Evolutionary conservation across 2,329 filamentous ascomycete species (phyloP), one percentile per base, ranked within the genome.

Genomic region (Colletotrichum sp.): DNA sequence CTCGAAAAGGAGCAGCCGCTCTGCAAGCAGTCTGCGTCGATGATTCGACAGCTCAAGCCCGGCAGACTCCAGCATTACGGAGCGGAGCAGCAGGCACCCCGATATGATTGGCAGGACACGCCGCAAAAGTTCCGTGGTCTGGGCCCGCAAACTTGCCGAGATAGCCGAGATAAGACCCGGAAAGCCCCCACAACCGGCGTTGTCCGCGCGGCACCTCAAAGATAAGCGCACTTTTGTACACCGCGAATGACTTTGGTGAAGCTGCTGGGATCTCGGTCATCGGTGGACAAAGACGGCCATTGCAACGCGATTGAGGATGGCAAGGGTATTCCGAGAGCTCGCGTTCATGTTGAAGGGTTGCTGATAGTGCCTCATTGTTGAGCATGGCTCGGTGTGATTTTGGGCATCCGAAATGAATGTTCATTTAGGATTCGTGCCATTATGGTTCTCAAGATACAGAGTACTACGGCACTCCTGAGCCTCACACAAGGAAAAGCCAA

Each of bases 401-500:
- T 13, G 19, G 3, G 1, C 7, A 13, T 22, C 11, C 2, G n/a
- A 22, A 3, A 9, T n/a, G 2, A 4, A 4, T 48, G n/a, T 48
- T 48, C n/a, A 2, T 1, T 48, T 1, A 22, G n/a, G 4, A 0
- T 4, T 48, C n/a, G 44, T 52, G 39, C 9, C 19, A 48, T n/a
- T n/a, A n/a, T 48, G 39, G 1, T n/a, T 48, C 39, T n/a, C 2
- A n/a, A 44, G 19, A 44, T n/a, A 0, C 6, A 13, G 0, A 48
- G 44, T 2, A 8, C 6, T 48, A 22, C 19, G 3, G 12, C 19
- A 5, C 6, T 13, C 44, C 12, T 22, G n/a, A 52, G 6, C n/a
- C 11, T 4, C n/a, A 1, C 11, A 22, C 0, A 13, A 22, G 22
- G 2, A 1, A 8, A n/a, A 8, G 44, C 11, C 11, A 52, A 13